Evolutionary conservation across 148 eudicot genomes (phyloP).

Genomic region (Diospyros lotus): DNA sequence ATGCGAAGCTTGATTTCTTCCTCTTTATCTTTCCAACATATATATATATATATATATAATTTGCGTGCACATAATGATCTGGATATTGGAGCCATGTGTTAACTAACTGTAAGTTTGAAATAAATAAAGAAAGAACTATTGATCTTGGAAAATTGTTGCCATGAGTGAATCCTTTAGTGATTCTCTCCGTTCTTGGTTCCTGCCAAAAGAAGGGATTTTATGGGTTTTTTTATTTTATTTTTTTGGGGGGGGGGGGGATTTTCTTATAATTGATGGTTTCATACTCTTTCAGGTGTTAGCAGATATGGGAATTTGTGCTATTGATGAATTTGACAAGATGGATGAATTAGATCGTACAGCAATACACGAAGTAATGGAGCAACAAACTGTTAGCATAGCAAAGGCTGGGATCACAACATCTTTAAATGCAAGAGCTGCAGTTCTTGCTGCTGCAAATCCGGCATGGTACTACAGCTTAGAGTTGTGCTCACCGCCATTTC

Average conservation of each 20-base stretch:
- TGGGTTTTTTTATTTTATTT: no score
- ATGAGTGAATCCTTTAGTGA: neutral
- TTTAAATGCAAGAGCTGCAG: conserved; percentile 94
- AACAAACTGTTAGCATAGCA: conserved; percentile 99
- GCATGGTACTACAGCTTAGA: conserved; percentile 57
- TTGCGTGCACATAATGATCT: neutral
- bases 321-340: conserved; percentile 99
- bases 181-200: no score
- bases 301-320: conserved; percentile 99
- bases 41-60: no score
- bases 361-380: conserved; percentile 99
- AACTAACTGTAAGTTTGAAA: neutral
- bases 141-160: neutral
- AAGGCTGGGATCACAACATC: conserved; percentile 99
- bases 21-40: no score
- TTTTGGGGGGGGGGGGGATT: no score
- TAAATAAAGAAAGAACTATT: neutral
- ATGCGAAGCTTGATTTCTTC: no score
- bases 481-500: no score
- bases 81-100: neutral
- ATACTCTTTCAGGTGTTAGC: conserved; percentile 67
- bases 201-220: no score
- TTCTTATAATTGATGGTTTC: neutral
- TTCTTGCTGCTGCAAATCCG: conserved; percentile 99
- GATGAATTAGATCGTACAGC: conserved; percentile 98